Evolutionary conservation across 306 rosid species (phyloP).

Genomic region (Arachis stenosperma): DNA sequence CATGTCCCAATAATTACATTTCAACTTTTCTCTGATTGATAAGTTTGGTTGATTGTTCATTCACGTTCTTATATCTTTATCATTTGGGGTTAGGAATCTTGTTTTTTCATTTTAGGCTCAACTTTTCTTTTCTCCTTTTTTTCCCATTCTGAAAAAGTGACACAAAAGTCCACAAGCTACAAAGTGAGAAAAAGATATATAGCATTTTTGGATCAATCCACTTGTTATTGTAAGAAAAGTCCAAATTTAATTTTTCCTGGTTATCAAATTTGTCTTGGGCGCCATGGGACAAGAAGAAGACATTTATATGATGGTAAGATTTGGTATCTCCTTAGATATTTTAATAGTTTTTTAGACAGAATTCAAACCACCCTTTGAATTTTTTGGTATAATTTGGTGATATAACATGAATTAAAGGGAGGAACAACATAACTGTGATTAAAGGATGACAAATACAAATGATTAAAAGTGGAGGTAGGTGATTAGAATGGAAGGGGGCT

Average conservation of each 20-base stretch:
- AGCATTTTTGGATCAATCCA: background rate
- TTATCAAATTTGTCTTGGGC: slow-evolving; percentile 30
- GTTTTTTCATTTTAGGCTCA: slow-evolving; percentile 41
- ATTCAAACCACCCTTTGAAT: background rate
- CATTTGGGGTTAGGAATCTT: slow-evolving; percentile 50
- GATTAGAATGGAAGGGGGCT: slow-evolving; percentile 22
- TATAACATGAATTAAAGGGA: background rate
- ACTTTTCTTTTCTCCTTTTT: background rate
- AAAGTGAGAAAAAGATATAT: background rate
- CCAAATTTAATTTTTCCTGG: background rate
- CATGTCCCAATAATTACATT: slow-evolving; percentile 28
- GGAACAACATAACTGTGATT: background rate
- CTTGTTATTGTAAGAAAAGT: slow-evolving; percentile 17
- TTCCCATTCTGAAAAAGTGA: slow-evolving; percentile 30
- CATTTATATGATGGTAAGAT: background rate
- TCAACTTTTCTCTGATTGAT: slow-evolving; percentile 42
- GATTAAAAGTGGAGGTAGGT: slow-evolving; percentile 21
- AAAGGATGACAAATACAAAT: background rate
- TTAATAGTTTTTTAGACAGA: background rate
- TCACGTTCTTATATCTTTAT: slow-evolving; percentile 46
- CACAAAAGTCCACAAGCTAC: slow-evolving; percentile 35
- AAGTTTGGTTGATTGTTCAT: slow-evolving; percentile 53
- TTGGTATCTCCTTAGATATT: background rate
- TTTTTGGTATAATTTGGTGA: background rate
- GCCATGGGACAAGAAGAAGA: slow-evolving; percentile 16